Percentiles rank a stretch among this genome's conserved stretches.
Conservation (phyloP, 1,139 yeast species). For the Debaryomycetaceae sp. region DNA sequence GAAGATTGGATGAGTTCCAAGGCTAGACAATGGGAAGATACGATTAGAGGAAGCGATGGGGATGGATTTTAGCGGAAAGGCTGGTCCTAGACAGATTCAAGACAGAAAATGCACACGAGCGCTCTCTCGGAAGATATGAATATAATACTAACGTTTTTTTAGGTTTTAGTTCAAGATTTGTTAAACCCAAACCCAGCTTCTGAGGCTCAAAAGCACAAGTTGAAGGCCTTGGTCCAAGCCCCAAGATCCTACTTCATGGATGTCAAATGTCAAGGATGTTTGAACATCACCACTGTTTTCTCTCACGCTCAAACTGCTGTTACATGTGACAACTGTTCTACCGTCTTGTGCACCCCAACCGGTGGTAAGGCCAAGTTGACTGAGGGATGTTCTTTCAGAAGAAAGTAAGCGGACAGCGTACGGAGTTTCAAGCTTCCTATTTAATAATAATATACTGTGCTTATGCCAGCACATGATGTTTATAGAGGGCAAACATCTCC, state of each 20-base stretch:
- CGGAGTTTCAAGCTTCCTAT: neutral
- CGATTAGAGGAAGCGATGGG: too few relatives aligned
- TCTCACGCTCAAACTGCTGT: slow-evolving; percentile 98
- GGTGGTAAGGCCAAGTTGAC: slow-evolving; percentile 99
- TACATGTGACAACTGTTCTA: slow-evolving; percentile 94
- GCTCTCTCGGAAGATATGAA: neutral
- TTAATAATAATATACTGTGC: neutral
- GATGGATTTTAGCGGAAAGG: too few relatives aligned
- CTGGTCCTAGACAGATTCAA: neutral
- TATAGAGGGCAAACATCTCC: neutral
- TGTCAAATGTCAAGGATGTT: slow-evolving; percentile 96
- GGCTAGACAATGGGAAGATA: too few relatives aligned
- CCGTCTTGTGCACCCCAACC: slow-evolving; percentile 94
- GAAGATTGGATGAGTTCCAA: too few relatives aligned
- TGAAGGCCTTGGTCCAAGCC: slow-evolving; percentile 89
- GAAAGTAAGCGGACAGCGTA: slow-evolving; percentile 56
- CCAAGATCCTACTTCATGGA: slow-evolving; percentile 99
- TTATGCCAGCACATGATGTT: neutral
- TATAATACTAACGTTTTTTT: slow-evolving; percentile 7
- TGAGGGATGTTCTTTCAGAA: slow-evolving; percentile 97
- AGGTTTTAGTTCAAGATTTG: slow-evolving; percentile 89
- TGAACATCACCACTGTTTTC: slow-evolving; percentile 95
- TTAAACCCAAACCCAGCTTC: slow-evolving; percentile 93
- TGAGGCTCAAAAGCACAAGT: slow-evolving; percentile 92
- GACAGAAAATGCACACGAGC: neutral